These are phyloP conservation scores for Ophiostoma montium DNA, from an alignment of 2,329 filamentous ascomycete species.

Conservation along the genomic window DNA sequence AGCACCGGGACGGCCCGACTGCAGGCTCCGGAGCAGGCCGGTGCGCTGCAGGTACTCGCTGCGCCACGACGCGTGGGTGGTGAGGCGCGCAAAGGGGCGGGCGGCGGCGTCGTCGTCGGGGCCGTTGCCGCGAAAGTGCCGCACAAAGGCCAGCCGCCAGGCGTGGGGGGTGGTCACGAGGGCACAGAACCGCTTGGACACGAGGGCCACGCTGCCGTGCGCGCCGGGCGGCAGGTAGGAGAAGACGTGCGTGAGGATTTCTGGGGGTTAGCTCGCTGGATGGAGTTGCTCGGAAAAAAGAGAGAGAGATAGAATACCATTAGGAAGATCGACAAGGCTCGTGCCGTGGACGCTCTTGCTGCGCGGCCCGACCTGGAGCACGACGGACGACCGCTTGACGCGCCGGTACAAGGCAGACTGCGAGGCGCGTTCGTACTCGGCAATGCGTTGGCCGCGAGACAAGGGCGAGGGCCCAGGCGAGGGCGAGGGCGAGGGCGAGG, in stretches of 20 bases:
- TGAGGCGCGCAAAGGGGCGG: constrained; percentile 67
- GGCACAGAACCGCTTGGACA: constrained; percentile 75
- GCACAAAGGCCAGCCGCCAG: constrained; percentile 84
- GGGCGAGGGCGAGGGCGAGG: neutral
- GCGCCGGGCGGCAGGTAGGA: constrained; percentile 82
- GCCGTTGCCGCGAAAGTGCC: constrained; percentile 71
- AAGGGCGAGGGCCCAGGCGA: neutral
- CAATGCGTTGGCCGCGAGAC: constrained; percentile 36
- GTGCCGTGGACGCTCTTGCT: constrained; percentile 19
- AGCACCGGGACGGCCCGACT: constrained; percentile 61
- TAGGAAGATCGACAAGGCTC: constrained; percentile 52
- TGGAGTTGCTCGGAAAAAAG: constrained; percentile 12
- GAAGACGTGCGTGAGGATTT: constrained; percentile 81
- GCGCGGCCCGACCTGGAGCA: neutral
- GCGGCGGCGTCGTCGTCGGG: constrained; percentile 30
- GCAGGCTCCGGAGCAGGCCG: constrained; percentile 65
- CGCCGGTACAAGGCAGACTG: constrained; percentile 26
- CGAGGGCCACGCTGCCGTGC: constrained; percentile 66
- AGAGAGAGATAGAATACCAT: constrained; percentile 38
- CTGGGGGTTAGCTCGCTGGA: constrained; percentile 30
- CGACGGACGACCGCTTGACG: neutral
- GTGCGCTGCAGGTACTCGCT: constrained; percentile 90
- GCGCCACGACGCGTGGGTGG: constrained; percentile 77
- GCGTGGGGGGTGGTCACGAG: constrained; percentile 84
- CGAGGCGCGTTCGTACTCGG: constrained; percentile 47